Base-by-base conservation (phyloP, 345 rosid genomes). In the Erysimum cheiranthoides region DNA sequence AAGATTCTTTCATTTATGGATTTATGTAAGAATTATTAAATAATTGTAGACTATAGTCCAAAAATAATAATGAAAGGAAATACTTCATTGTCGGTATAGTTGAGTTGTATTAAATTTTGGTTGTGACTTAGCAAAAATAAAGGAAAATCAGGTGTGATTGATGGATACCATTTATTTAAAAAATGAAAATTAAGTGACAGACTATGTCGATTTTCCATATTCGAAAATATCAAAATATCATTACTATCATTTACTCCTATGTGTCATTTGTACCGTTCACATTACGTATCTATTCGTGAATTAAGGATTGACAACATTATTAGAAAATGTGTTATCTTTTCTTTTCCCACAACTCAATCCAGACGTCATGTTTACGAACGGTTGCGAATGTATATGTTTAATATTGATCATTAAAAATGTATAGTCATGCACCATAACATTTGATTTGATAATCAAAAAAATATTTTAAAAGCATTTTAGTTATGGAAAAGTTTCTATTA, bases 11-110 rank as follows among this genome's bases (percentile, higher is more conserved):
- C 73, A 59, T 75, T 68, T 39, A 36, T 75, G 61, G 71, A 74
- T 66, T 13, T 39, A 50, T 67, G 59, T 43, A 28, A 67, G 18
- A 30, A 38, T 12, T 57, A 11, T 30, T 17, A 30, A 67, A 59
- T 59, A 59, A 59, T 68, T 60, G 45, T 77, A 46, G 71, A 54
- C 76, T 77, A 70, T 46, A 67, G 66, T 77, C 76, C 80, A 77
- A 77, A 70, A 36, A 4, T 64, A 64, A 77, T 71, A 71, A 77
- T 71, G 76, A 39, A 65, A 50, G 47, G 68, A 57, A 64, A 47
- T 38, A 50, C 61, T 64, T 71, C 71, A 5, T 57, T 71, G 76
- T 71, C 73, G 56, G 80, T 71, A 62, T 65, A 65, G 80, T 77
- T 77, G 72, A 70, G 68, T 63, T 70, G 62, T 57, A 71, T 65